A percentile compares a stretch with the other conserved stretches of the same genome.
These are phyloP conservation scores for Monosporascus sp. DNA, from an alignment of 2,329 filamentous ascomycete species.

Conservation along the genomic window DNA sequence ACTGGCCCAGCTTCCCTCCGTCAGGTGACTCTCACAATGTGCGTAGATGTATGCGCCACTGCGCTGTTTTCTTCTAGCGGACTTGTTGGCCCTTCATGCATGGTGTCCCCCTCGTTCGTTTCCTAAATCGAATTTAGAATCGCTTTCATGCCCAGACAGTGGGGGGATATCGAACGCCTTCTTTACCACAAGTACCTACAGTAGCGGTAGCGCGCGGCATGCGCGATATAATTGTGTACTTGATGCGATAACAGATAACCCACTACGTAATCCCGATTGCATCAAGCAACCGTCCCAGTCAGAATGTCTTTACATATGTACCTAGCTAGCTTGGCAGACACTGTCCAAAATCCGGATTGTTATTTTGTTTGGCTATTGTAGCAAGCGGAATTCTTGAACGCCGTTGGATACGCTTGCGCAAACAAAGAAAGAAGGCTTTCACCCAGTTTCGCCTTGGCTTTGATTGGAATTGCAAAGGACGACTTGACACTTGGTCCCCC, in stretches of 20 bases:
- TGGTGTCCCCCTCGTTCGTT: background rate
- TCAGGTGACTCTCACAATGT: too few relatives aligned
- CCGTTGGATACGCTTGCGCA: background rate
- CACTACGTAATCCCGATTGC: too few relatives aligned
- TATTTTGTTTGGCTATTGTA: too few relatives aligned
- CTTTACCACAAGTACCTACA: background rate
- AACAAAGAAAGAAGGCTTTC: background rate
- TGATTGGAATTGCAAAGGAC: background rate
- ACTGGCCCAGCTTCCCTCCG: too few relatives aligned
- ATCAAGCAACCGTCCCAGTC: too few relatives aligned
- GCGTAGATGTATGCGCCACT: background rate
- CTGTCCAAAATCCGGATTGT: too few relatives aligned
- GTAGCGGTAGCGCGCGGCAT: background rate
- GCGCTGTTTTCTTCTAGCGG: too few relatives aligned
- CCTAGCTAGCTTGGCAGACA: too few relatives aligned
- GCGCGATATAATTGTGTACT: background rate
- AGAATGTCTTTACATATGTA: too few relatives aligned
- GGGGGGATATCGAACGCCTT: background rate
- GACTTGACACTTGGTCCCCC: background rate
- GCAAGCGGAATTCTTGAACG: too few relatives aligned
- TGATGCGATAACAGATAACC: slow-evolving; percentile 1
- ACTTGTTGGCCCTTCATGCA: too few relatives aligned
- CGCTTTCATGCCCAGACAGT: background rate
- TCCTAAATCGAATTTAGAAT: background rate
- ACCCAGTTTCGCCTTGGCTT: too few relatives aligned